Conservation (phyloP, 2,329 filamentous ascomycete genomes). For the Teratosphaeria viscida region DNA sequence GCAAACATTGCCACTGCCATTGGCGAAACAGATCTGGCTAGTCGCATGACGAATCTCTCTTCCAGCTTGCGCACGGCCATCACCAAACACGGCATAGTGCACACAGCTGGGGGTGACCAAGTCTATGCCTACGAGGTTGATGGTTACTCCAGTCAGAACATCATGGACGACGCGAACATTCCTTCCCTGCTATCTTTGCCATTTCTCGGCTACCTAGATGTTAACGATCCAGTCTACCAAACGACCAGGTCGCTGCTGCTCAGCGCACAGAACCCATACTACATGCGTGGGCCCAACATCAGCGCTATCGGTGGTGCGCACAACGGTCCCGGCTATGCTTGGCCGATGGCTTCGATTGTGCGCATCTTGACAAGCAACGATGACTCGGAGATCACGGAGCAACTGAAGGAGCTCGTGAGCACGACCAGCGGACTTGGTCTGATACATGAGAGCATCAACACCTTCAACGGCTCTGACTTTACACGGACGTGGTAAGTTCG, state of each 20-base stretch:
- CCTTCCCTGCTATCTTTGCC: constrained; percentile 56
- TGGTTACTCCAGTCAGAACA: constrained; percentile 35
- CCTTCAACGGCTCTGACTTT: constrained; percentile 36
- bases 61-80: constrained; percentile 33
- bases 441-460: constrained; percentile 43
- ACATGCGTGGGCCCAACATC: constrained; percentile 39
- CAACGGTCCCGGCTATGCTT: constrained; percentile 35
- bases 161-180: constrained; percentile 56
- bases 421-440: constrained; percentile 39
- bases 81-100: constrained; percentile 33
- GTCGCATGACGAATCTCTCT: constrained; percentile 48
- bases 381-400: constrained; percentile 35
- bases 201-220: constrained; percentile 47
- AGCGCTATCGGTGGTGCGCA: constrained; percentile 41
- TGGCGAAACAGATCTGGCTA: constrained; percentile 39
- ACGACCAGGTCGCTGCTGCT: constrained; percentile 38
- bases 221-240: constrained; percentile 32
- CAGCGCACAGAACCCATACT: constrained; percentile 39
- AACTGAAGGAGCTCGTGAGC: constrained; percentile 35
- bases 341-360: constrained; percentile 44
- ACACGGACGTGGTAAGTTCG: constrained; percentile 37
- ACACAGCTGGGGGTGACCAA: constrained; percentile 26
- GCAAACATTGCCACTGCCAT: constrained; percentile 44
- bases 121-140: constrained; percentile 42
- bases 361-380: constrained; percentile 40